A percentile compares a stretch with the other conserved stretches of the same genome.
Conservation (phyloP, 257 asterid species). For the Sherardia arvensis region DNA sequence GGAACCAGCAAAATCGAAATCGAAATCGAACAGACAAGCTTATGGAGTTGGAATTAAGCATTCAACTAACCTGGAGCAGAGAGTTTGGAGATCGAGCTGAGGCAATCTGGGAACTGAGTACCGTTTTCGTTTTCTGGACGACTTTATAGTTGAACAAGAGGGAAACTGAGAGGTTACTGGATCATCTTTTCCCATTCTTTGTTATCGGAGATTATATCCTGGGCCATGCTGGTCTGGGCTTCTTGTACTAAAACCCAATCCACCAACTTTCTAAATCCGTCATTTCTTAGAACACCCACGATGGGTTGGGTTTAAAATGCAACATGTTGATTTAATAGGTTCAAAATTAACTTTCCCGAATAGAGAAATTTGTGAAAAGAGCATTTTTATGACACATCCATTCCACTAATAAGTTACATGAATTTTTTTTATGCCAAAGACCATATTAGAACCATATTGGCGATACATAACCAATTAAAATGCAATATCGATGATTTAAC, state of each 20-base stretch:
- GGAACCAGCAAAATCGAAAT: neutral
- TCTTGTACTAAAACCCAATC: neutral
- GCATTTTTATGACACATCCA: neutral
- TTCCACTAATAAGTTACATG: neutral
- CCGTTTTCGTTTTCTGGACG: neutral
- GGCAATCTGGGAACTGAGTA: neutral
- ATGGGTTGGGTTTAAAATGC: too few relatives aligned
- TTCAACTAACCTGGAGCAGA: neutral
- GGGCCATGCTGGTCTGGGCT: neutral
- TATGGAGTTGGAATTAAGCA: neutral
- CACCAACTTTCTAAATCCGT: neutral
- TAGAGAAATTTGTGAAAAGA: neutral
- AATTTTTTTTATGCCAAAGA: too few relatives aligned
- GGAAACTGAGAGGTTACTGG: neutral
- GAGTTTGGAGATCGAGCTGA: neutral
- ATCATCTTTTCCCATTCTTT: neutral
- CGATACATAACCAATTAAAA: too few relatives aligned
- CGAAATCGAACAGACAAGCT: neutral
- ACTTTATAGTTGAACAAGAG: conserved; percentile 5
- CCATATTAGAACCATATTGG: too few relatives aligned
- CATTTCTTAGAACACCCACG: neutral
- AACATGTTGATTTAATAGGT: too few relatives aligned
- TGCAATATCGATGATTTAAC: too few relatives aligned
- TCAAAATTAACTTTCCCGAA: too few relatives aligned
- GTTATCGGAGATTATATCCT: neutral